These are phyloP conservation scores for Maudiozyma bulderi DNA, from an alignment of 805 yeast species.

Conservation along the genomic window DNA sequence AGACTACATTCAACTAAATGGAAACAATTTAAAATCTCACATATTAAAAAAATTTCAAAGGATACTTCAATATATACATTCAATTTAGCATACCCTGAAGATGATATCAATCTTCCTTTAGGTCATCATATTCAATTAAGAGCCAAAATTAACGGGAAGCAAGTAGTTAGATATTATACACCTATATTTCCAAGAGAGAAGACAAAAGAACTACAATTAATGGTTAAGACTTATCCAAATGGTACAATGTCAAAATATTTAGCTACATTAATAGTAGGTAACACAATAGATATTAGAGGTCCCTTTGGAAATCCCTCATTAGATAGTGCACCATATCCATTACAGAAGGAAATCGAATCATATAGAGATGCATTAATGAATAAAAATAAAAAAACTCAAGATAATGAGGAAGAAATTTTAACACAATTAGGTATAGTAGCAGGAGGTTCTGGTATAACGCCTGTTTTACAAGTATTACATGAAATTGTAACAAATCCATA, in stretches of 20 bases:
- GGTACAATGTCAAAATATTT: slow-evolving; percentile 61
- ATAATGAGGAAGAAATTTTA: neutral
- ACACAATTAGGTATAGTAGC: slow-evolving; percentile 61
- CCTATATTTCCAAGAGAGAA: slow-evolving; percentile 56
- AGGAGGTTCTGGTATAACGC: slow-evolving; percentile 86
- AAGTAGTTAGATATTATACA: slow-evolving; percentile 52
- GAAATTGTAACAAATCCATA: slow-evolving; percentile 60
- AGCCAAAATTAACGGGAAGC: slow-evolving; percentile 28
- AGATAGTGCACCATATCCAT: slow-evolving; percentile 4
- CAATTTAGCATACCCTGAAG: slow-evolving; percentile 48
- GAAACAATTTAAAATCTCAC: slow-evolving; percentile 56
- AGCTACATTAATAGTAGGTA: slow-evolving; percentile 54
- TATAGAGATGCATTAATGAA: neutral
- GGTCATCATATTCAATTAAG: slow-evolving; percentile 65
- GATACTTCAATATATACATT: slow-evolving; percentile 67
- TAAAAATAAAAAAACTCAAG: neutral
- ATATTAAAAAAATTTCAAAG: slow-evolving; percentile 58
- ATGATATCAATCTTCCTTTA: slow-evolving; percentile 53
- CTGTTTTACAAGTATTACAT: slow-evolving; percentile 72
- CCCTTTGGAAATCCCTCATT: slow-evolving; percentile 68
- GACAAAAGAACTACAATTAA: slow-evolving; percentile 62
- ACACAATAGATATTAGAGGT: slow-evolving; percentile 60
- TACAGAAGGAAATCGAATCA: neutral
- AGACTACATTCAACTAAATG: slow-evolving; percentile 30
- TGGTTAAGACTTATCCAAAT: slow-evolving; percentile 63